Conservation (phyloP, 768 basidiomycete genomes). For the Tulasnella sp. region DNA sequence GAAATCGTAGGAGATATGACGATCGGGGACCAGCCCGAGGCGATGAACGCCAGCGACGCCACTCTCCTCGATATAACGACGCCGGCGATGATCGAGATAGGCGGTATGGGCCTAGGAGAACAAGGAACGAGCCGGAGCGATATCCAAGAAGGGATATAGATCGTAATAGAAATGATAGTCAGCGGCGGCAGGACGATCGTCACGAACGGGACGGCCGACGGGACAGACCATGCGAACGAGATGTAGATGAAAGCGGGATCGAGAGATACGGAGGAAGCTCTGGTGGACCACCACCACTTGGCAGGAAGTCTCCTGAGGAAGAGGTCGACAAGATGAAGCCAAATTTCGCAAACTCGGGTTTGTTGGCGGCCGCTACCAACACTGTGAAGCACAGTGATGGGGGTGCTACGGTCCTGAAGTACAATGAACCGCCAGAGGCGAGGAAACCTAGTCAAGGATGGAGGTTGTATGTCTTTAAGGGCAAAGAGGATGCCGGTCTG, state of each 20-base stretch:
- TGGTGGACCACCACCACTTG: not conserved
- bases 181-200: constrained; percentile 23
- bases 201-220: constrained; percentile 19
- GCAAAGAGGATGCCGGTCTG: constrained; percentile 82
- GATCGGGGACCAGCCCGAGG: not conserved
- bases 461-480: constrained; percentile 97
- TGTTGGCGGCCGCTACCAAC: constrained; percentile 94
- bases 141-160: constrained; percentile 18
- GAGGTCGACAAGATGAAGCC: constrained; percentile 59
- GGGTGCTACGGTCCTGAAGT: constrained; percentile 79
- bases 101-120: too few species aligned
- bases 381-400: constrained; percentile 68
- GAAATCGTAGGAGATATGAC: not conserved
- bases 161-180: constrained; percentile 25
- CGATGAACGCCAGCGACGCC: too few species aligned
- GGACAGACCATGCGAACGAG: constrained; percentile 14
- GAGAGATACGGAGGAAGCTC: constrained; percentile 10
- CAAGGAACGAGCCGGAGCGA: too few species aligned
- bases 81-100: too few species aligned
- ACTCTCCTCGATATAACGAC: too few species aligned
- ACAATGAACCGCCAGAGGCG: constrained; percentile 97
- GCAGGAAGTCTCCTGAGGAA: not conserved
- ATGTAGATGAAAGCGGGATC: not conserved
- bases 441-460: constrained; percentile 82
- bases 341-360: constrained; percentile 78